phyloP scores from a whole-genome alignment of 176 grass and related monocot species.

The Avena eriantha region DNA sequence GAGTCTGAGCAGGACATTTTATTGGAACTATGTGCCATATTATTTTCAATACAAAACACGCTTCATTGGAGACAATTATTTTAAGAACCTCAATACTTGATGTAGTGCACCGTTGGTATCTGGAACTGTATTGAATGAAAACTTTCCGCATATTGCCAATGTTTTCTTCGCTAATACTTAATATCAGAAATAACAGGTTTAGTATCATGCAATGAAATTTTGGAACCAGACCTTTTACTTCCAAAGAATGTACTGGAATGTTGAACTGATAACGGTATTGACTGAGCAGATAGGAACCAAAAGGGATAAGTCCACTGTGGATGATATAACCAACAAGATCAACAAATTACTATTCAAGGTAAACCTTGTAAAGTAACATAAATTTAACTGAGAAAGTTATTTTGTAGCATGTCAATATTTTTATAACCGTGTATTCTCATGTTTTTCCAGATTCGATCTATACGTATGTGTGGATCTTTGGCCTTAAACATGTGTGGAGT shows the following conservation, averaged over 20 bases:
- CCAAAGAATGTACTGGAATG: not conserved
- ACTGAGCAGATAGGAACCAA: slow-evolving; percentile 80
- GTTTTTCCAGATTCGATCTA: slow-evolving; percentile 79
- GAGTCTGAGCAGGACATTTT: not conserved
- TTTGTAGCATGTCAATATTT: not conserved
- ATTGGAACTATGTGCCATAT: not conserved
- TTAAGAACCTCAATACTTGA: not conserved
- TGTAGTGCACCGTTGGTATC: not conserved
- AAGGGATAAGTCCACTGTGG: slow-evolving; percentile 67
- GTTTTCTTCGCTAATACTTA: not conserved
- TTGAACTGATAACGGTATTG: slow-evolving; percentile 23
- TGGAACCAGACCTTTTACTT: slow-evolving; percentile 6
- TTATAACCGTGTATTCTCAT: slow-evolving; percentile 19
- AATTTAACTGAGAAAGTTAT: not conserved
- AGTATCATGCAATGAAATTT: not conserved
- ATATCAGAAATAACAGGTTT: not conserved
- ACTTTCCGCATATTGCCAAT: not conserved
- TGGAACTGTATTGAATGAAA: not conserved
- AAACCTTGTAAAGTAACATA: slow-evolving; percentile 37
- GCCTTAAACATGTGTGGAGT: slow-evolving; percentile 92
- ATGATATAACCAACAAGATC: slow-evolving; percentile 87
- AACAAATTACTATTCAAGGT: slow-evolving; percentile 94
- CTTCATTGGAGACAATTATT: slow-evolving; percentile 1
- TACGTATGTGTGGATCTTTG: slow-evolving; percentile 94
- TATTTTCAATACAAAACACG: not conserved